Conservation (phyloP, 1,284 basidiomycete genomes). For the Microbotryomycetes sp. region DNA sequence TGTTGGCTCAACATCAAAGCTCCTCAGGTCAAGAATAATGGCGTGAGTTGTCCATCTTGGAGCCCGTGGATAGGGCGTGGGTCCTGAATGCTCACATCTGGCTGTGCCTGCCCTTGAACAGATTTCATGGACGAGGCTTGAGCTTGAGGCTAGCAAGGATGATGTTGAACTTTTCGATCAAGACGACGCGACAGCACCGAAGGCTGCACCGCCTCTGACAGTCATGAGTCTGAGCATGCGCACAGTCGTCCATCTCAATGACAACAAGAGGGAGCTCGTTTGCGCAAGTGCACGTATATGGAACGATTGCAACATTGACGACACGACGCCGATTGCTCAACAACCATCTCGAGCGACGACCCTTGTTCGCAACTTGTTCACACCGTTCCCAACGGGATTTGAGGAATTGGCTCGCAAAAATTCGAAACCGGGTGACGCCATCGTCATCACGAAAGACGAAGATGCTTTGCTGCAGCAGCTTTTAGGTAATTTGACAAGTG, state of each 20-base stretch:
- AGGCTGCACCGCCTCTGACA: constrained; percentile 80
- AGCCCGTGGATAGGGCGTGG: background rate
- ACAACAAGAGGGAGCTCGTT: constrained; percentile 90
- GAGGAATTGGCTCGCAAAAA: constrained; percentile 48
- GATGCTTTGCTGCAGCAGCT: constrained; percentile 17
- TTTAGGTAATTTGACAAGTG: constrained; percentile 33
- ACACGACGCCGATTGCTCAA: constrained; percentile 78
- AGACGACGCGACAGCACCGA: constrained; percentile 62
- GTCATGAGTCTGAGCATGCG: constrained; percentile 82
- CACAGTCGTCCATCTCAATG: constrained; percentile 89
- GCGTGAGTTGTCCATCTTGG: constrained; percentile 2
- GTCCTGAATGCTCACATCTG: background rate
- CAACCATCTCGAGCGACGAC: constrained; percentile 78
- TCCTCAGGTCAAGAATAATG: constrained; percentile 60
- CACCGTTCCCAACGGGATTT: constrained; percentile 71
- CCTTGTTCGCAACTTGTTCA: constrained; percentile 63
- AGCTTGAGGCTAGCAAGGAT: constrained; percentile 70
- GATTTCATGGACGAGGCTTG: constrained; percentile 93
- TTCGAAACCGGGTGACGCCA: background rate
- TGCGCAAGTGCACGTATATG: constrained; percentile 78
- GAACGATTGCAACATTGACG: constrained; percentile 81
- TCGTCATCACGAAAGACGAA: background rate
- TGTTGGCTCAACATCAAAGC: constrained; percentile 89
- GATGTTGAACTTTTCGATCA: constrained; percentile 78
- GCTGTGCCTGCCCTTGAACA: constrained; percentile 40